Conservation (phyloP, 768 basidiomycete genomes). For the Candolleomyces aberdarensis region DNA sequence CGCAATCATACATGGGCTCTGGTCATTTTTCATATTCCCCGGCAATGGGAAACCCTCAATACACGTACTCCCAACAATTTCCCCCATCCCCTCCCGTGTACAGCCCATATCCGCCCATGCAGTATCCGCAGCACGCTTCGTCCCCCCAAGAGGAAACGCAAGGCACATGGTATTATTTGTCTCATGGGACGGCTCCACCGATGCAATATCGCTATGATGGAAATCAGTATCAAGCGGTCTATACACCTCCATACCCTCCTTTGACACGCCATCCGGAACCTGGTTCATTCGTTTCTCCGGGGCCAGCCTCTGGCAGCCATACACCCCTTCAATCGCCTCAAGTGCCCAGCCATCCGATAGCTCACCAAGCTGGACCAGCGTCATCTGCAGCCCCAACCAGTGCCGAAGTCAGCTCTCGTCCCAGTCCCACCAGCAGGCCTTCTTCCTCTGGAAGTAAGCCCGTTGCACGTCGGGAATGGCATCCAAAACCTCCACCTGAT, state of each 20-base stretch:
- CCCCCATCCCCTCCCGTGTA: conserved; percentile 33
- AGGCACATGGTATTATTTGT: conserved; percentile 54
- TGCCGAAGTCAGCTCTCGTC: conserved; percentile 2
- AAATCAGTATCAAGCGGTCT: conserved; percentile 27
- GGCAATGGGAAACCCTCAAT: conserved; percentile 21
- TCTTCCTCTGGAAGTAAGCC: conserved; percentile 20
- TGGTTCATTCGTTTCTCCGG: conserved; percentile 11
- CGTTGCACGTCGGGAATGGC: conserved; percentile 51
- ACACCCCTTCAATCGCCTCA: conserved; percentile 11
- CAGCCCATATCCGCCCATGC: conserved; percentile 14
- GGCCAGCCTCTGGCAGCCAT: conserved; percentile 17
- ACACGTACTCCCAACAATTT: conserved; percentile 33
- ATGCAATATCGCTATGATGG: conserved; percentile 16
- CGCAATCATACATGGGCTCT: background rate
- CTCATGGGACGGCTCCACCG: conserved; percentile 20
- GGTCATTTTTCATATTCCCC: background rate
- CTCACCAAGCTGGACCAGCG: conserved; percentile 4
- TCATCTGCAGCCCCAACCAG: conserved; percentile 10
- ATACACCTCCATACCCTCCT: conserved; percentile 27
- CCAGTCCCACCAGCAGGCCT: conserved; percentile 5
- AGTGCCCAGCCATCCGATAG: conserved; percentile 2
- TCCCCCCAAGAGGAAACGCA: conserved; percentile 24
- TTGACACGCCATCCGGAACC: conserved; percentile 20
- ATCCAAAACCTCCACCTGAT: conserved; percentile 67
- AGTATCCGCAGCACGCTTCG: conserved; percentile 22